Conservation (phyloP, 257 asterid genomes). For the Salvia hispanica region DNA sequence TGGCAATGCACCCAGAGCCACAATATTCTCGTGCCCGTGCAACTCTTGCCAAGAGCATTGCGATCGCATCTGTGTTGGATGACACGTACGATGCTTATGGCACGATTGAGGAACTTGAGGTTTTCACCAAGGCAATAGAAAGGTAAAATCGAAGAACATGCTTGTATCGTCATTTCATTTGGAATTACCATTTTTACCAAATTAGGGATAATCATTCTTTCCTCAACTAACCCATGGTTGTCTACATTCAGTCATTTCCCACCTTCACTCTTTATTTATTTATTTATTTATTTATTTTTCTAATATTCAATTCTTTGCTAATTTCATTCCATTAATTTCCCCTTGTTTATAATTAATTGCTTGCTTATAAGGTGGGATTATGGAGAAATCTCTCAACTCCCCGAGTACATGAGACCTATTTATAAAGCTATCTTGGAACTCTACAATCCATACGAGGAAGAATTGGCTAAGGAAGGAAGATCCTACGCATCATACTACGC, state of each 20-base stretch:
- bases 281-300: no score
- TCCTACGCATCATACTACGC: slow-evolving; percentile 22
- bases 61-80: neutral
- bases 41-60: neutral
- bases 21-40: neutral
- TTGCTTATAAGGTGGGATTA: slow-evolving; percentile 33
- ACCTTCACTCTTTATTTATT: no score
- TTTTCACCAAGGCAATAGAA: slow-evolving; percentile 22
- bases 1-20: neutral
- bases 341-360: no score
- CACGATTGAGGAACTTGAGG: slow-evolving; percentile 19
- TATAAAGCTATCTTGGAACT: slow-evolving; percentile 19
- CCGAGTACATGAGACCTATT: slow-evolving; percentile 3
- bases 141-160: slow-evolving; percentile 1
- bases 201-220: no score
- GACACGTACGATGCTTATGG: slow-evolving; percentile 21
- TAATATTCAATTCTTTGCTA: no score
- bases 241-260: no score
- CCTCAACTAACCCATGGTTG: no score
- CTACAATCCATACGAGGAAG: slow-evolving; percentile 19
- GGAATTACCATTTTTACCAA: no score
- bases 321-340: no score
- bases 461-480: slow-evolving; percentile 26
- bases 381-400: slow-evolving; percentile 22
- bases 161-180: no score